These are phyloP conservation scores for Aspergillus bertholletiae DNA, from an alignment of 495 filamentous ascomycete genomes.

Conservation along the genomic window DNA sequence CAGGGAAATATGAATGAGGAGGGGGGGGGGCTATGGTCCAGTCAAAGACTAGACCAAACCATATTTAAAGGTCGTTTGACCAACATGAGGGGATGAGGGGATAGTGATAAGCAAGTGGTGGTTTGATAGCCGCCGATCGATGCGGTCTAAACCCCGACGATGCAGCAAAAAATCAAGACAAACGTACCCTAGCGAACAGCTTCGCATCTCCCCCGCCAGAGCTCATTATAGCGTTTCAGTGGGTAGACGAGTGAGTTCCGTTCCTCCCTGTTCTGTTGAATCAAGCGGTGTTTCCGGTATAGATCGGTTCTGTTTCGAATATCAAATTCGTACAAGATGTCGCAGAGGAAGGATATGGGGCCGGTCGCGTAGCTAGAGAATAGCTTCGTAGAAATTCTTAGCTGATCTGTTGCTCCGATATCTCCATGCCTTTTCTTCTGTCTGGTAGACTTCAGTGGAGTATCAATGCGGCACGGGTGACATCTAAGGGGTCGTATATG, in stretches of 20 bases:
- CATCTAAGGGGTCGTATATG: background rate
- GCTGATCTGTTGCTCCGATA: slow-evolving; percentile 15
- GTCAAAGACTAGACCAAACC: background rate
- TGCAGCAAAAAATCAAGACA: background rate
- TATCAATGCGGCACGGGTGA: background rate
- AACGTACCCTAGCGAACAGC: slow-evolving; percentile 96
- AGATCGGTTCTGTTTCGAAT: background rate
- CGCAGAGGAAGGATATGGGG: slow-evolving; percentile 9
- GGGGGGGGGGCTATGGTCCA: background rate
- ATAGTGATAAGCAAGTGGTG: slow-evolving; percentile 12
- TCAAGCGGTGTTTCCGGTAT: background rate
- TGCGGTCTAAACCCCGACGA: background rate
- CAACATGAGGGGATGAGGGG: slow-evolving; percentile 12
- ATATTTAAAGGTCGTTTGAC: background rate
- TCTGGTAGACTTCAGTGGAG: background rate
- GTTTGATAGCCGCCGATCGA: background rate
- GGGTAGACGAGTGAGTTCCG: slow-evolving; percentile 1
- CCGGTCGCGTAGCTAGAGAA: background rate
- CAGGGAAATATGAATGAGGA: no score
- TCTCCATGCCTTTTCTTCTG: slow-evolving; percentile 20
- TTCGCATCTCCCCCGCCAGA: slow-evolving; percentile 91
- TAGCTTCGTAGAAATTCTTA: slow-evolving; percentile 16
- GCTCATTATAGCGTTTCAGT: slow-evolving; percentile 55
- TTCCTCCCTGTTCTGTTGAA: background rate
- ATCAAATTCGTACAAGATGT: slow-evolving; percentile 22